phyloP scores from a whole-genome alignment of 1,139 yeast genomes.

The Yamadazyma triangularis region DNA sequence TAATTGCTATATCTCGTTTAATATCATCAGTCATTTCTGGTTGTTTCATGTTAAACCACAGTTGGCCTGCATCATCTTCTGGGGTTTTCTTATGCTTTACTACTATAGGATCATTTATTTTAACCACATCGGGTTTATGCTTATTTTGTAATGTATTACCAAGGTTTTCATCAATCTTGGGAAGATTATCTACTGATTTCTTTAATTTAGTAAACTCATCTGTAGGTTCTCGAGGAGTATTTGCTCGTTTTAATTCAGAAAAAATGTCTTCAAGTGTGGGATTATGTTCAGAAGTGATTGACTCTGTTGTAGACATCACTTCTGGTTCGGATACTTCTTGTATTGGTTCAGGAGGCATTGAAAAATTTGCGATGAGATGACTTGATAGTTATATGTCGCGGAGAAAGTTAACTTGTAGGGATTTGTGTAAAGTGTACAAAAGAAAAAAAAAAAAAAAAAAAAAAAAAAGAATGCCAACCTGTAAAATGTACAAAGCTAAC shows the following conservation, averaged over 20 bases:
- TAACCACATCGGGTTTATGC: slow-evolving; percentile 19
- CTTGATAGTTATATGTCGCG: not conserved
- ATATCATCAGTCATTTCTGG: slow-evolving; percentile 72
- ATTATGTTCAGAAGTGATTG: slow-evolving; percentile 19
- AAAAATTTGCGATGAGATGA: slow-evolving; percentile 4
- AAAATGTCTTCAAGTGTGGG: slow-evolving; percentile 19
- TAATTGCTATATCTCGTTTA: slow-evolving; percentile 71
- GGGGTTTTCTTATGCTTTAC: slow-evolving; percentile 13
- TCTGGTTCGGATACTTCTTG: slow-evolving; percentile 13
- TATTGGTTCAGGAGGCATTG: slow-evolving; percentile 4
- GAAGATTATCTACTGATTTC: slow-evolving; percentile 26
- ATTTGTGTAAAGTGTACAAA: too few species aligned
- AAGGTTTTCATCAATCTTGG: slow-evolving; percentile 30
- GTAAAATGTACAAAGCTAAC: too few species aligned
- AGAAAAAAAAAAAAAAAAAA: too few species aligned
- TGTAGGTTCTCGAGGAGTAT: slow-evolving; percentile 8
- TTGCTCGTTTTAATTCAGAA: slow-evolving; percentile 6
- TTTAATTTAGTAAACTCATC: slow-evolving; percentile 28
- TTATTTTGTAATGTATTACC: slow-evolving; percentile 17
- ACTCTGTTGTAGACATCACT: slow-evolving; percentile 11
- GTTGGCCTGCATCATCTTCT: slow-evolving; percentile 40
- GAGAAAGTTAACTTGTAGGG: not conserved
- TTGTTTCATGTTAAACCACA: slow-evolving; percentile 84
- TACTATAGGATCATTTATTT: slow-evolving; percentile 50
- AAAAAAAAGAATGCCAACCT: too few species aligned